Percentiles rank a stretch among this genome's conserved stretches.
Evolutionary conservation across 768 basidiomycete species (phyloP).

Genomic region (Hysterangium stoloniferum): DNA sequence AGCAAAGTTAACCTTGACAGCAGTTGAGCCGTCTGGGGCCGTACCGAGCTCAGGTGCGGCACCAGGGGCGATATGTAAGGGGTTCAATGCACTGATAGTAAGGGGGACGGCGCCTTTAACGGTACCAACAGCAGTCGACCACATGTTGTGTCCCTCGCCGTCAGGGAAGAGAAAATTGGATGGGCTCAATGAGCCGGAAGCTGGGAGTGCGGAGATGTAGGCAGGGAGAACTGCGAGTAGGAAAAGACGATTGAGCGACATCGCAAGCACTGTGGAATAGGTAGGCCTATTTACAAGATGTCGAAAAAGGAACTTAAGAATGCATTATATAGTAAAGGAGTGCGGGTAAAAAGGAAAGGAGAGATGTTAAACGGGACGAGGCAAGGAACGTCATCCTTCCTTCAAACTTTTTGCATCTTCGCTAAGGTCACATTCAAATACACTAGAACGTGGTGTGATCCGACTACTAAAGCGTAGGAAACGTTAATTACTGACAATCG

Average conservation of each 20-base stretch:
- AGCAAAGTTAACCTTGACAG: not conserved
- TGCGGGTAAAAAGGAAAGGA: too few species aligned
- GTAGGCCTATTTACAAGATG: too few species aligned
- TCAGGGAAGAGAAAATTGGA: constrained; percentile 4
- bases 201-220: constrained; percentile 19
- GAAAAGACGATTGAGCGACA: not conserved
- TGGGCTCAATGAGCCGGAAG: constrained; percentile 21
- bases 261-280: too few species aligned
- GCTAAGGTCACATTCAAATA: too few species aligned
- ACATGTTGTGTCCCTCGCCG: not conserved
- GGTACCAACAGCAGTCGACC: not conserved
- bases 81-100: not conserved
- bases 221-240: not conserved
- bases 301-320: too few species aligned
- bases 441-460: too few species aligned
- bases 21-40: constrained; percentile 3
- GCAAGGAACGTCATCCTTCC: too few species aligned
- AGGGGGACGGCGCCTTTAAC: not conserved
- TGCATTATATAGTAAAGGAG: too few species aligned
- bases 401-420: too few species aligned
- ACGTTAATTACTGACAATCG: too few species aligned
- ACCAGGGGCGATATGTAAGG: not conserved
- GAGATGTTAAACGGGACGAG: too few species aligned
- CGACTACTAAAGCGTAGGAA: too few species aligned
- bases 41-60: not conserved